Conservation (phyloP, 257 asterid species). For the Plantago elongata region DNA sequence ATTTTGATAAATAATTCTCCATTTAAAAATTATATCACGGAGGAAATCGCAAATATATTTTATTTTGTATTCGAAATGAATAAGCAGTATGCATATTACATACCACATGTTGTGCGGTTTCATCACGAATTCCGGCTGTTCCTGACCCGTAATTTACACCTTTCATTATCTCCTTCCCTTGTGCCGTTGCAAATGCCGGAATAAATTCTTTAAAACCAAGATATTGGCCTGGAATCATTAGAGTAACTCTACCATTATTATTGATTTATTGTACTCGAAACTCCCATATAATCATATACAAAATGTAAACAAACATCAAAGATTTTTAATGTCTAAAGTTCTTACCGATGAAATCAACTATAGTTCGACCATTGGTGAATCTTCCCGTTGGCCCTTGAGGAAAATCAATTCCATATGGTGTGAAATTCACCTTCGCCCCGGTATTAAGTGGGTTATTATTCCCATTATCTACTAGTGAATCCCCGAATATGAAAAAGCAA, state of each 20-base stretch:
- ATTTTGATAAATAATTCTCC: too few species aligned
- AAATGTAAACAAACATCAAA: too few species aligned
- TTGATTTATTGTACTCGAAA: too few species aligned
- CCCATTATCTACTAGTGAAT: conserved; percentile 51
- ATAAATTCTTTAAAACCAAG: conserved; percentile 33
- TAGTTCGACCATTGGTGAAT: conserved; percentile 46
- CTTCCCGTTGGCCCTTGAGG: conserved; percentile 48
- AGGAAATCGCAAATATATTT: too few species aligned
- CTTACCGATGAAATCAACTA: conserved; percentile 34
- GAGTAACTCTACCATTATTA: too few species aligned
- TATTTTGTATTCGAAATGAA: too few species aligned
- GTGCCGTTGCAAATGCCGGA: conserved; percentile 31
- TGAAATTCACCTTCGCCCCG: conserved; percentile 30
- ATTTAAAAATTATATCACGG: too few species aligned
- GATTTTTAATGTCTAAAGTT: too few species aligned
- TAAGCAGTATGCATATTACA: neutral
- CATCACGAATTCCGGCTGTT: conserved; percentile 37
- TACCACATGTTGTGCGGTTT: conserved; percentile 33
- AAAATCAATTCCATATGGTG: conserved; percentile 57
- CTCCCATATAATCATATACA: too few species aligned
- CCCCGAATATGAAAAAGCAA: conserved; percentile 58
- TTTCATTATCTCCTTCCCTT: conserved; percentile 14
- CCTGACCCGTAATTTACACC: conserved; percentile 56
- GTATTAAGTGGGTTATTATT: conserved; percentile 45
- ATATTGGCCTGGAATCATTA: conserved; percentile 24